Base-by-base conservation (phyloP, 768 basidiomycete species). In the Tulasnella sp. region DNA sequence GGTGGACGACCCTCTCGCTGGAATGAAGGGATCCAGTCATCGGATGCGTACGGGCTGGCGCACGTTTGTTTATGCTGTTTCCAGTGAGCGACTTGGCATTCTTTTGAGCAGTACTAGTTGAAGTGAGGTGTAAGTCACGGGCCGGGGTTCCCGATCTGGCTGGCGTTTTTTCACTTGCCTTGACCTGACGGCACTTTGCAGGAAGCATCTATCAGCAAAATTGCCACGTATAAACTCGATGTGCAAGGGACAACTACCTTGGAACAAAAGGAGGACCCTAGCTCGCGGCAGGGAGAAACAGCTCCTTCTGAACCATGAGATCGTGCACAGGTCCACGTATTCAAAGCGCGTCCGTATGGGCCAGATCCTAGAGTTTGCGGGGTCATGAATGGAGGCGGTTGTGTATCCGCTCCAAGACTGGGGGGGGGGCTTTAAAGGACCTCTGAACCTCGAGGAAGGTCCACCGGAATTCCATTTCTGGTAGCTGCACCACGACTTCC, bases 71-170 rank as follows among this genome's bases (percentile, higher is more conserved):
- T 88, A 78, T 89, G 88, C 1, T 34, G 48, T 2, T 72, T 78
- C 88, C 88, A 88, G 77, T 88, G 88, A 24, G 56, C 81, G 31
- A 52, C 83, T 81, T 89, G 88, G 78, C 88, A 89, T 58, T 84
- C 85, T 87, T 88, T 86, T 10, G 88, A 88, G 81, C 88, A 89
- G 80, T 89, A 89, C 27, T 75, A 24, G 24, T 71, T 3, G 24
- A 39, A 39, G 39, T 12, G 24, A 39, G 24, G 39, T 34, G 42
- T 44, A 12, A 44, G 42, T 14, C 10, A 44, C 8, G 42, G 14
- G 42, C 6, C 8, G 42, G 42, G 42, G 8, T 44, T 44, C 42
- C 42, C 10, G 16, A 31, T 24, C 3, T 72, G 71, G n/a, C n/a
- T n/a, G 12, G 14, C 71, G 19, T 40, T 27, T 72, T 2, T 52